Base-by-base conservation (phyloP, 176 grass and related monocot genomes). In the Hyparrhenia diplandra region DNA sequence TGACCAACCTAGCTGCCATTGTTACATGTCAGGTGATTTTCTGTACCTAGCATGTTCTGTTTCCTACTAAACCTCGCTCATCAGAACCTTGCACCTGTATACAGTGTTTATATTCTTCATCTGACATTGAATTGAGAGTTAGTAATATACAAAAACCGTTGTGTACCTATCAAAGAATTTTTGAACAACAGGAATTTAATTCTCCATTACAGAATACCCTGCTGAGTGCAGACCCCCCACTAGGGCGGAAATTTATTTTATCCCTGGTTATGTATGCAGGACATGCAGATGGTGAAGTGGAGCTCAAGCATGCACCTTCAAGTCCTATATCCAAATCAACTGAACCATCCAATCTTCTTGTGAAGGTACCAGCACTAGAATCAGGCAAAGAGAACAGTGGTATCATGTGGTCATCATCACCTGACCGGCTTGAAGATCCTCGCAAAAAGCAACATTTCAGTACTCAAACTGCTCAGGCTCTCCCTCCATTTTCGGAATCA, bases 381-480 rank as follows among this genome's bases (percentile, higher is more conserved):
- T 83, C 79, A 35, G 91, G 63, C 79, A 90, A 90, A 73, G 79
- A 83, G 31, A 84, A 85, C 10, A 89, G 58, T 34, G 87, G 82
- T n/a, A 41, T 91, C 66, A 90, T 97, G 72, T 92, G 89, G 89
- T 88, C 89, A 37, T 85, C 78, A 66, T 87, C 88, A 2, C 90
- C 90, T 80, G 90, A 94, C 67, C 68, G 77, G 17, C 83, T 97
- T 70, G 95, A 94, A 83, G 92, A 88, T 34, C 90, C 81, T 45
- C 78, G 54, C 76, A n/a, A n/a, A 92, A 89, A 66, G 74, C 55
- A 24, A 24, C 77, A 35, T 91, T 90, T 17, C 89, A 97, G 46
- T 84, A 85, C 83, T 90, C 92, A 59, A 97, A 92, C 83, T 90
- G 90, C 70, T 87, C 91, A 29, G 87, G 89, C 24, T 97, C 94